These are phyloP conservation scores for Pseudocercospora ulei DNA, from an alignment of 2,329 filamentous ascomycete species.

Conservation along the genomic window DNA sequence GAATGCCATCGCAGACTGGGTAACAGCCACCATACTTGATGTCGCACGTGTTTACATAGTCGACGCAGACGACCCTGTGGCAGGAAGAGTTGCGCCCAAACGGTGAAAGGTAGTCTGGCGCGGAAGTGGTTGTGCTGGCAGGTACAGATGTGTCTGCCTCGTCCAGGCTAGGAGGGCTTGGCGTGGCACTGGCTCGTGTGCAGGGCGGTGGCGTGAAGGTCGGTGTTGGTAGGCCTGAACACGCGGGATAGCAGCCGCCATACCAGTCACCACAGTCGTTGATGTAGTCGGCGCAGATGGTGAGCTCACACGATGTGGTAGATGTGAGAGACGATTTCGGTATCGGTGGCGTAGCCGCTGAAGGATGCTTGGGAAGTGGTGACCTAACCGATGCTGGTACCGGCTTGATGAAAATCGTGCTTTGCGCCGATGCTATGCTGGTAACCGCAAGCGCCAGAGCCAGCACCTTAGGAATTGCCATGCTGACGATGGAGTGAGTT, in stretches of 20 bases:
- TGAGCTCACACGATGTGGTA: not conserved
- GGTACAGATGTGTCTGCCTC: not conserved
- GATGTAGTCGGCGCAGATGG: constrained; percentile 25
- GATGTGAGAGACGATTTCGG: not conserved
- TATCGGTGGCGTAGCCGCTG: not conserved
- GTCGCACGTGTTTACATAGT: constrained; percentile 26
- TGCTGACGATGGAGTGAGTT: not conserved
- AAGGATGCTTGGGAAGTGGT: not conserved
- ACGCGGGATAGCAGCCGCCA: constrained; percentile 22
- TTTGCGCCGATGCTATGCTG: not conserved
- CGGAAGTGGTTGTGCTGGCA: constrained; percentile 1
- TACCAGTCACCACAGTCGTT: constrained; percentile 22
- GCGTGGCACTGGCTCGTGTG: not conserved
- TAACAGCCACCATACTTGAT: constrained; percentile 25
- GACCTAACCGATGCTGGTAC: not conserved
- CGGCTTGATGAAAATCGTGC: constrained; percentile 1
- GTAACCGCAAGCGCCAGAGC: not conserved
- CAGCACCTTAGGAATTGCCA: not conserved
- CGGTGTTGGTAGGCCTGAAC: not conserved
- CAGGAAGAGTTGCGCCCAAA: constrained; percentile 2
- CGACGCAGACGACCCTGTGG: constrained; percentile 20
- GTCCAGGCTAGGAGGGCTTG: not conserved
- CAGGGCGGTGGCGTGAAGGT: constrained; percentile 7
- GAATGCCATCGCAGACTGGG: constrained; percentile 18
- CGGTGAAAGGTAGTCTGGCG: constrained; percentile 2